Evolutionary conservation across 768 basidiomycete species (phyloP), one percentile per base, ranked within the genome.

Genomic region (Jaapia argillacea): DNA sequence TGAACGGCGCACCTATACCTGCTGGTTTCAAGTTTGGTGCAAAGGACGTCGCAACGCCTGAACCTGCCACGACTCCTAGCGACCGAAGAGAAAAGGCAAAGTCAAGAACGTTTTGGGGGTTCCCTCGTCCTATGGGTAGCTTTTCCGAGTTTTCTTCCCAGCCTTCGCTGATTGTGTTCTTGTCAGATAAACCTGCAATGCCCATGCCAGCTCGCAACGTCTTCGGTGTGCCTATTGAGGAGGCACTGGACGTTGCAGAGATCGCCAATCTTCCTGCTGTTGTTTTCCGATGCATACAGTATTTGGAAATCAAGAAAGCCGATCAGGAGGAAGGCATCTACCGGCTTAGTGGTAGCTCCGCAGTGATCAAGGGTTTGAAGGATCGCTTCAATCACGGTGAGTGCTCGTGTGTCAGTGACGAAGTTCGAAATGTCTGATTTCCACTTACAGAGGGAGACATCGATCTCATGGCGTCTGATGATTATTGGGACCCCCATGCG

Each of bases 241-340:
- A 97, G 45, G 82, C 91, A 1, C 72, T 99, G 24, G 83, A 88
- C 1, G 78, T 98, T 21, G 84, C 88, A 14, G 77, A 88, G 56
- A 88, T 97, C 44, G 92, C 84, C 42, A 82, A 84, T 53, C 70
- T 99, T 18, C 96, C 96, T 3, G 89, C 94, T 5, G 85, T 97
- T 52, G 83, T 96, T 25, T 99, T 93, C 70, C 79, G 96, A 43
- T 86, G 84, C 51, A 93, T 99, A 51, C 83, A 96, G 57, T 99
- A 94, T 64, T 69, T 99, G 44, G 90, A 98, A 66, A 76, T 79
- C 16, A 93, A 93, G 68, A 76, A 87, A 59, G 94, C 96, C 18
- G 89, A 97, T 48, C 80, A 87, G 51, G 96, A 99, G 57, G 96
- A 99, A 63, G 96, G 96, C 25, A 94, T 99, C 47, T 99, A 97